These are phyloP conservation scores for Trichoderma hamatum DNA, from an alignment of 2,329 filamentous ascomycete genomes.

Conservation along the genomic window DNA sequence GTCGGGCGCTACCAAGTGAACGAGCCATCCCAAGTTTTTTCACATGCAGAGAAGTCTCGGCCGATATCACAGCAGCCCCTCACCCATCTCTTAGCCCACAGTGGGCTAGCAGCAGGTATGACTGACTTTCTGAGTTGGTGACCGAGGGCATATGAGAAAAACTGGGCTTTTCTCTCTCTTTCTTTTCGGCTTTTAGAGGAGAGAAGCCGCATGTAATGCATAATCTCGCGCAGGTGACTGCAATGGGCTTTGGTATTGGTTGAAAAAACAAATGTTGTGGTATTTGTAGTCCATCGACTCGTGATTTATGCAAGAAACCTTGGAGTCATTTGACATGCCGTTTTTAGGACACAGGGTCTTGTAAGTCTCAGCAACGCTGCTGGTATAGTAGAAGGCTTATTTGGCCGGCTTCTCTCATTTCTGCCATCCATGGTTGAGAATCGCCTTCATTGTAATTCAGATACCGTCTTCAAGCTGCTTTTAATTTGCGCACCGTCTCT, in stretches of 20 bases:
- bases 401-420: too few relatives aligned
- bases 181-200: background rate
- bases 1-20: background rate
- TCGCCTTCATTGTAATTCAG: background rate
- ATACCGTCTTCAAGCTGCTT: background rate
- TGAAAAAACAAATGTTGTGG: background rate
- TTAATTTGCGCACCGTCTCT: background rate
- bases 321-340: constrained; percentile 3
- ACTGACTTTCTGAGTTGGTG: constrained; percentile 1
- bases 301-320: background rate
- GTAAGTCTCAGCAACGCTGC: background rate
- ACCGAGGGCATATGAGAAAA: background rate
- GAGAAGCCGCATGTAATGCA: background rate
- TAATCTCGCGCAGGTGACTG: constrained; percentile 8
- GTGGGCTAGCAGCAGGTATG: background rate
- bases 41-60: constrained; percentile 12
- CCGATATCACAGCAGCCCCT: background rate
- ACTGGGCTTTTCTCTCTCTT: background rate
- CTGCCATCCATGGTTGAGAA: background rate
- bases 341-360: background rate
- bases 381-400: background rate
- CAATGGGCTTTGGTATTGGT: background rate
- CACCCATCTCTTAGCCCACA: background rate
- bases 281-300: background rate
- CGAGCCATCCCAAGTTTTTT: background rate